These are phyloP conservation scores for Paramecium primaurelia DNA, from an alignment of 73 alveolate genomes.

Conservation along the genomic window DNA sequence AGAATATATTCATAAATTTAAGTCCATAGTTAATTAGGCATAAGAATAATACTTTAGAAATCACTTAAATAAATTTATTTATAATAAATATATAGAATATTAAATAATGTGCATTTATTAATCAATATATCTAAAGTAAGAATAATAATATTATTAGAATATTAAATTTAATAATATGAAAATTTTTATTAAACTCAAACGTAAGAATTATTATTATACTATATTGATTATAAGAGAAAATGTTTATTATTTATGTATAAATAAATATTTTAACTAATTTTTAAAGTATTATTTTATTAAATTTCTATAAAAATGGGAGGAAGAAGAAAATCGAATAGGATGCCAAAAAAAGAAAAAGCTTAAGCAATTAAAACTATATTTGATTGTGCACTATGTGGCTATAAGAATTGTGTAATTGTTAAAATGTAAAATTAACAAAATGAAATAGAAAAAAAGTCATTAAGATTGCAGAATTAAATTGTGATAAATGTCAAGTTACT, in stretches of 20 bases:
- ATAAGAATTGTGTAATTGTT: constrained; percentile 33
- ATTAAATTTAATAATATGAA: background rate
- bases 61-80: no score
- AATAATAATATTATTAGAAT: background rate
- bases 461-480: constrained; percentile 1
- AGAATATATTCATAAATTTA: no score
- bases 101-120: no score
- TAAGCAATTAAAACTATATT: background rate
- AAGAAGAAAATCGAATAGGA: constrained; percentile 41
- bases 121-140: background rate
- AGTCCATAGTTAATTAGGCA: no score
- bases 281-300: background rate
- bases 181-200: background rate
- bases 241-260: background rate
- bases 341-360: constrained; percentile 16
- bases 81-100: no score
- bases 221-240: background rate
- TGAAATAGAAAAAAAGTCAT: background rate
- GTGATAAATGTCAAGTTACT: background rate
- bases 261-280: background rate
- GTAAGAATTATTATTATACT: background rate
- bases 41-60: no score
- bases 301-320: constrained; percentile 8
- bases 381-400: constrained; percentile 45
- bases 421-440: background rate